A percentile compares a stretch with the other conserved stretches of the same genome.
These are phyloP conservation scores for Pseudocercospora macadamiae DNA, from an alignment of 2,329 filamentous ascomycete species.

Conservation along the genomic window DNA sequence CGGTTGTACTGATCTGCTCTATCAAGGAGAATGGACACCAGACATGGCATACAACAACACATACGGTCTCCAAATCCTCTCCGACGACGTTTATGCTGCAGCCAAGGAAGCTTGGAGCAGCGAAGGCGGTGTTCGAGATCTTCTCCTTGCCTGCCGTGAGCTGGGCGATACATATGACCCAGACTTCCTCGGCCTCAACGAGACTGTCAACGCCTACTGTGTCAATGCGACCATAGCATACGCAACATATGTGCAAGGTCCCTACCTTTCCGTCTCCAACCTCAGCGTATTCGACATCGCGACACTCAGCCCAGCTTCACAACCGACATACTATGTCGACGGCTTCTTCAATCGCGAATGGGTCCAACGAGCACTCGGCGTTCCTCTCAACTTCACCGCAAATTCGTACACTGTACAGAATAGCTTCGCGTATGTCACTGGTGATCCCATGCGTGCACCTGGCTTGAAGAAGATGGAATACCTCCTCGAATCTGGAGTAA, in stretches of 20 bases:
- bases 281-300: slow-evolving; percentile 32
- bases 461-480: slow-evolving; percentile 31
- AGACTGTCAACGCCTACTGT: slow-evolving; percentile 48
- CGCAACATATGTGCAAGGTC: slow-evolving; percentile 16
- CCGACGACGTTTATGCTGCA: slow-evolving; percentile 44
- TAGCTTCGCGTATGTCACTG: slow-evolving; percentile 17
- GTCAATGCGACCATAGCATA: slow-evolving; percentile 26
- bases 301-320: slow-evolving; percentile 27
- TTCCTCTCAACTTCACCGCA: slow-evolving; percentile 50
- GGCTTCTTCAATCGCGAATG: slow-evolving; percentile 52
- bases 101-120: slow-evolving; percentile 48
- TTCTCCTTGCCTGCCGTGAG: slow-evolving; percentile 55
- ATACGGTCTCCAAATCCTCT: slow-evolving; percentile 62
- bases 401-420: slow-evolving; percentile 11
- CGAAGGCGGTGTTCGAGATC: slow-evolving; percentile 53
- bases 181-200: slow-evolving; percentile 46
- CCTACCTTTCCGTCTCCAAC: slow-evolving; percentile 17
- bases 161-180: slow-evolving; percentile 55
- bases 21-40: slow-evolving; percentile 60
- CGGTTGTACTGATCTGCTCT: slow-evolving; percentile 67
- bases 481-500: slow-evolving; percentile 30
- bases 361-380: slow-evolving; percentile 52
- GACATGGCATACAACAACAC: slow-evolving; percentile 64
- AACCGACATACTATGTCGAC: slow-evolving; percentile 22
- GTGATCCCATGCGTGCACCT: slow-evolving; percentile 26